Evolutionary conservation across 257 asterid genomes (phyloP), one percentile per base, ranked within the genome.

Genomic region (Gentiana dahurica): DNA sequence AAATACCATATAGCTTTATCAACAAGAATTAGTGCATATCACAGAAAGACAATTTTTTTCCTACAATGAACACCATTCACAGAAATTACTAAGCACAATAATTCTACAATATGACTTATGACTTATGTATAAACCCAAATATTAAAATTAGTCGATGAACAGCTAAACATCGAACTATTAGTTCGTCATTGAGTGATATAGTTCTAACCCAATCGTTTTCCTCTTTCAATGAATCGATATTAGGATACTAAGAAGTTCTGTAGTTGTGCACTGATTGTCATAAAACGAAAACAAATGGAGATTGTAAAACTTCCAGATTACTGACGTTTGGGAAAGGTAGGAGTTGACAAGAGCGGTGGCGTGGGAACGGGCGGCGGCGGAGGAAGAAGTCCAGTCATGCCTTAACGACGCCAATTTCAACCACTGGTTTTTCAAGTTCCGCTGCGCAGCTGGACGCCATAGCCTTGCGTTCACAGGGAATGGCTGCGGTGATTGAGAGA

Each of bases 361-460:
- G 53, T 87, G 79, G 50, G 86, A 72, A 61, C 87, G 93, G 68
- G 80, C 82, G n/a, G 73, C 12, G 33, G 93, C 55, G 49, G 87
- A 66, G 47, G 79, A 65, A 36, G 88, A 66, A 61, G 60, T 67
- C 98, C 98, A 91, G 43, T 87, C 87, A 5, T 68, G 80, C 59
- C 81, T 65, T 41, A 79, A 80, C 55, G 79, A 72, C 53, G 66
- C 65, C 69, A 91, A 73, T 65, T 82, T 82, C 47, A 94, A 79
- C 96, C 96, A 91, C 47, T 91, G 96, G 70, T 91, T 87, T 76
- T 80, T 72, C 32, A 91, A 57, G 73, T 91, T 91, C 3, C 94
- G 73, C 60, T 87, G 96, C 54, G 96, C 95, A 9, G 78, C 82
- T 8, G 95, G 96, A 62, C 79, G 81, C 98, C 98, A 91, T 12